Base-by-base conservation (phyloP, 2,329 filamentous ascomycete genomes). In the Diaporthe sp. region DNA sequence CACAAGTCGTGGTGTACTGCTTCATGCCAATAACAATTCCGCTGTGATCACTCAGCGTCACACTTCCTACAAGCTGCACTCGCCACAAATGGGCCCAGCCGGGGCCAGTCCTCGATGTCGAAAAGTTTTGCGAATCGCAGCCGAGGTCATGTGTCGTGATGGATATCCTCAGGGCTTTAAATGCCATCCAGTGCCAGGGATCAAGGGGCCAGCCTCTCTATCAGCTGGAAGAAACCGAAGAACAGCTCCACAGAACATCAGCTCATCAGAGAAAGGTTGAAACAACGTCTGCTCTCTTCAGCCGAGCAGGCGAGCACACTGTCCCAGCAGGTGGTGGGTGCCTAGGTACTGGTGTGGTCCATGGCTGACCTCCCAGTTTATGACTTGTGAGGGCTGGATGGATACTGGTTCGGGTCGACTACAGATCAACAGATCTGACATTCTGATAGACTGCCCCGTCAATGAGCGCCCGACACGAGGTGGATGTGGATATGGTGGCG, bases 231-330 rank as follows among this genome's bases (percentile, higher is more conserved):
- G 65, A 63, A 65, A 73, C 44, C 39, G 39, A 73, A 65, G 17
- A 44, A 44, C 42, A 20, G 71, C 71, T n/a, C 71, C 71, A 73
- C 71, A 73, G 71, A 65, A 55, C 58, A 53, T 73, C 71, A 65
- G 71, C 71, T 73, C 71, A 73, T 73, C 34, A 63, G 58, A 61
- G 39, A 34, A 31, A 42, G 44, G 58, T 44, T 55, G 58, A 73
- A 55, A 65, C 58, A 31, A 39, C 47, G n/a, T 44, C 58, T 73
- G 39, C 71, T 53, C 58, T 65, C 49, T 65, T 63, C 37, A 55
- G 31, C 47, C 37, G 13, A 55, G 28, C 60, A 42, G 25, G 39
- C 60, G 60, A 65, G 60, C 53, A 28, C 58, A 47, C 60, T 44
- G 60, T 47, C 42, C 61, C 17, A 65, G 42, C 42, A 67, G 61